Conservation (phyloP, 192 early-diverging fungal genomes). For the Coemansia sp. region DNA sequence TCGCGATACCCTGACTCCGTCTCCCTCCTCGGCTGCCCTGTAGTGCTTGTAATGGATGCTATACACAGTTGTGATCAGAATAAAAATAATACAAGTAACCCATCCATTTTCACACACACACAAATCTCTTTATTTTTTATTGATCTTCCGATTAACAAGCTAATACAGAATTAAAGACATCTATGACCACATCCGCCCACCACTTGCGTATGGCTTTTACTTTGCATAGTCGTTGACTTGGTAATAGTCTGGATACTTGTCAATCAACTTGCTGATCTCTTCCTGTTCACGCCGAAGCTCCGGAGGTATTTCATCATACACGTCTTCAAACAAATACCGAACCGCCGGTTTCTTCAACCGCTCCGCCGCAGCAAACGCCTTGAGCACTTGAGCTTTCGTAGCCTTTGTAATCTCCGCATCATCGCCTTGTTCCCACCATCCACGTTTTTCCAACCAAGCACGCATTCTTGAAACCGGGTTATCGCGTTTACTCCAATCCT, state of each 20-base stretch:
- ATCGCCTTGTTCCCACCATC: slow-evolving; percentile 80
- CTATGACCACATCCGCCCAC: too few species aligned
- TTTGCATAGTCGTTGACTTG: slow-evolving; percentile 50
- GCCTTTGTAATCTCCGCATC: slow-evolving; percentile 58
- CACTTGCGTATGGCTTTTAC: too few species aligned
- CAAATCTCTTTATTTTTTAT: not conserved
- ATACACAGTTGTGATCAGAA: too few species aligned
- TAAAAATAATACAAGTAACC: not conserved
- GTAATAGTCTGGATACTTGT: slow-evolving; percentile 86
- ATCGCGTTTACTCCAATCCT: slow-evolving; percentile 81
- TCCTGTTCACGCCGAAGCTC: slow-evolving; percentile 73
- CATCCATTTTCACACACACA: not conserved
- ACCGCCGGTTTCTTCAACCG: slow-evolving; percentile 84
- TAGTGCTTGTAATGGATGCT: too few species aligned
- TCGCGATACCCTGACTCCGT: slow-evolving; percentile 26
- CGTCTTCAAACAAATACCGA: slow-evolving; percentile 85
- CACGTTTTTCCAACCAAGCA: slow-evolving; percentile 80
- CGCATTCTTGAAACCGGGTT: slow-evolving; percentile 88
- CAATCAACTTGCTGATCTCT: slow-evolving; percentile 73
- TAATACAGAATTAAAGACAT: too few species aligned
- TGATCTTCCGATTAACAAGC: too few species aligned
- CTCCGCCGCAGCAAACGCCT: slow-evolving; percentile 80
- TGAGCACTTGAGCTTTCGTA: slow-evolving; percentile 69
- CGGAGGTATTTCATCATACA: slow-evolving; percentile 82
- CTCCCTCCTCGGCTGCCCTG: too few species aligned